Percentiles rank a stretch among this genome's conserved stretches.
phyloP scores from a whole-genome alignment of 805 yeast species.

The Starmerella scarabaei region DNA sequence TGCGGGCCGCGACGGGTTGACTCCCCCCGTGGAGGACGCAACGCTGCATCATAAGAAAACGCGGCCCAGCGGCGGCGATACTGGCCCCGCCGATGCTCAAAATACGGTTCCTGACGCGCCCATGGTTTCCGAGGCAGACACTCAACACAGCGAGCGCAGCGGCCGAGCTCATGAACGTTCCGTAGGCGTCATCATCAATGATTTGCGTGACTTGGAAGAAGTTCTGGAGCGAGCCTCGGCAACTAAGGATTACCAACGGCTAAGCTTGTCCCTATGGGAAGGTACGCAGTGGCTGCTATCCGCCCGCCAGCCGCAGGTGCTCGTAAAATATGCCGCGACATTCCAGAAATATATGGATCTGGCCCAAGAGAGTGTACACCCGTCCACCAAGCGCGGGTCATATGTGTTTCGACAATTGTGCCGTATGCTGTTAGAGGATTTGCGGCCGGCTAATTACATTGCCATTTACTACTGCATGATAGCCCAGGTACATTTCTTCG shows the following conservation, averaged over 20 bases:
- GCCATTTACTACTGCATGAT: constrained; percentile 18
- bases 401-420: constrained; percentile 14
- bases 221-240: constrained; percentile 11
- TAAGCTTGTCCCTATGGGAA: constrained; percentile 21
- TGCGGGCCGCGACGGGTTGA: neutral
- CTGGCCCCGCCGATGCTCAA: too few species aligned
- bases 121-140: neutral
- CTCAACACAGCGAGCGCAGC: neutral
- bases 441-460: constrained; percentile 12
- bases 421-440: neutral
- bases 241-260: constrained; percentile 3
- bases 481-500: constrained; percentile 6
- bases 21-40: neutral
- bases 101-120: too few species aligned
- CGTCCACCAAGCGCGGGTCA: constrained; percentile 12
- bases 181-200: constrained; percentile 16
- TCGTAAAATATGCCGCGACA: constrained; percentile 18
- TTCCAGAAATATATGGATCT: constrained; percentile 19
- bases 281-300: constrained; percentile 24
- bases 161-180: constrained; percentile 1
- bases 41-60: neutral
- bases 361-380: constrained; percentile 3
- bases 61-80: neutral
- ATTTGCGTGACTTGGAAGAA: constrained; percentile 20
- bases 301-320: constrained; percentile 17